Evolutionary conservation across 208 protist species (phyloP).

Genomic region (Leishmania guyanensis): DNA sequence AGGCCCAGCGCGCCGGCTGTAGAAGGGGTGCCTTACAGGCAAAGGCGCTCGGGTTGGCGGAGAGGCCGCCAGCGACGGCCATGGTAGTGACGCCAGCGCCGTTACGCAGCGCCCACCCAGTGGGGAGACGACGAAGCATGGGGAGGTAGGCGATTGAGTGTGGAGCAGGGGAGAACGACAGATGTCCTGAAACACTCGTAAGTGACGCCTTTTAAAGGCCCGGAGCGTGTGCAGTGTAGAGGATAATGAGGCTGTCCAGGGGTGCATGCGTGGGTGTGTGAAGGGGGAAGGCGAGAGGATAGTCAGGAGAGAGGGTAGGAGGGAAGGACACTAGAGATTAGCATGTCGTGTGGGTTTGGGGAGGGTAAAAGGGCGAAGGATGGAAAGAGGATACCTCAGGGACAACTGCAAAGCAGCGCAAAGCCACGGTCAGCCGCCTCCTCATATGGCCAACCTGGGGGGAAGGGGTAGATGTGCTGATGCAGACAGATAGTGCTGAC

Average conservation of each 20-base stretch:
- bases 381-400: neutral
- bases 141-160: neutral
- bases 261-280: neutral
- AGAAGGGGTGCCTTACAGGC: neutral
- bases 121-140: conserved; percentile 46
- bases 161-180: too few species aligned
- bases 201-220: neutral
- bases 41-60: neutral
- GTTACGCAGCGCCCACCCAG: conserved; percentile 2
- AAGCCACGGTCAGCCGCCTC: neutral
- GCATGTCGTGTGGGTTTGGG: neutral
- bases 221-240: neutral
- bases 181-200: neutral
- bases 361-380: neutral
- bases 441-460: neutral
- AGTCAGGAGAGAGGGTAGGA: neutral
- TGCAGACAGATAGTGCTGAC: neutral
- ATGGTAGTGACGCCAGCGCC: conserved; percentile 1
- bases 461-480: neutral
- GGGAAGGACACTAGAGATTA: neutral
- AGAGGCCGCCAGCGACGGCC: conserved; percentile 2
- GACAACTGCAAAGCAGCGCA: neutral
- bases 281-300: neutral
- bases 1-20: conserved; percentile 13
- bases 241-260: neutral